A percentile compares a stretch with the other conserved stretches of the same genome.
phyloP scores from a whole-genome alignment of 495 filamentous ascomycete species.

The Podospora comata region DNA sequence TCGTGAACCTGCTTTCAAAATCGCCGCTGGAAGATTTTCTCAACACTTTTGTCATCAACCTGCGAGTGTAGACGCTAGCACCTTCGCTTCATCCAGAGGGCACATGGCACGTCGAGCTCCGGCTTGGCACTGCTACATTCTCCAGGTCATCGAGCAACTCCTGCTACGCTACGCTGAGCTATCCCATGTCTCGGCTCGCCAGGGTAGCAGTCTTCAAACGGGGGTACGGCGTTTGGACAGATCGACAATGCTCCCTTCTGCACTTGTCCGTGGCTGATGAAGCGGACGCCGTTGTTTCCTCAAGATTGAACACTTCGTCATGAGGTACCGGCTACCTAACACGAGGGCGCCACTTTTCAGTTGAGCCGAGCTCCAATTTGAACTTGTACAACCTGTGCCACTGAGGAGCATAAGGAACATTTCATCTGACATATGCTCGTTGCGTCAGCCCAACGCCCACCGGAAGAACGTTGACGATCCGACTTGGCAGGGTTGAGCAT shows the following conservation, averaged over 20 bases:
- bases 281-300: neutral
- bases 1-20: neutral
- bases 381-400: neutral
- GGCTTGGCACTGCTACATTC: conserved; percentile 12
- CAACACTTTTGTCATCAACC: neutral
- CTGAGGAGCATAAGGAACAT: neutral
- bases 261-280: neutral
- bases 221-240: conserved; percentile 11
- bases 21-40: neutral
- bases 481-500: neutral
- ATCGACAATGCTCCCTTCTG: conserved; percentile 1
- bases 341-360: neutral
- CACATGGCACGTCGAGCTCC: conserved; percentile 3
- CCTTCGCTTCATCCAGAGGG: conserved; percentile 4
- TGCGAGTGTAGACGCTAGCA: neutral
- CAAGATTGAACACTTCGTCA: no score
- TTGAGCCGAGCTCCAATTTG: neutral
- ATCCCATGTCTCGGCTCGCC: conserved; percentile 10
- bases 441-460: no score
- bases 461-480: neutral
- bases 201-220: conserved; percentile 1
- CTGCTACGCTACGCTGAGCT: neutral
- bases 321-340: no score
- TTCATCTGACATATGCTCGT: neutral
- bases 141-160: conserved; percentile 1